Conservation (phyloP, 768 basidiomycete species). For the Boletus huronensis region DNA sequence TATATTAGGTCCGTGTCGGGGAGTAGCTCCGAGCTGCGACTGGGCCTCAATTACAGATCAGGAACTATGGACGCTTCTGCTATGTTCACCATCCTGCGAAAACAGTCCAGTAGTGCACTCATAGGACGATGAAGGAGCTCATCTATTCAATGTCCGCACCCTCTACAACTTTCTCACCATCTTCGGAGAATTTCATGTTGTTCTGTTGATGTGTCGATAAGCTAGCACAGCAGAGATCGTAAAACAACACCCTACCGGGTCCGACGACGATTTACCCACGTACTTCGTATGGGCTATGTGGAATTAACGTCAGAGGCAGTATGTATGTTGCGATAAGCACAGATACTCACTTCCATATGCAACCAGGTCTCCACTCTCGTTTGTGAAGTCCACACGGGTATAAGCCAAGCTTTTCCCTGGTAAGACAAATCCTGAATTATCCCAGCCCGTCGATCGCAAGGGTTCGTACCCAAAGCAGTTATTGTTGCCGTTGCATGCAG, state of each 20-base stretch:
- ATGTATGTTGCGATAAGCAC: too few relatives aligned
- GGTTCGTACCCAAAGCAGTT: conserved; percentile 59
- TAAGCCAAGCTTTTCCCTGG: conserved; percentile 77
- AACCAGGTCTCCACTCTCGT: conserved; percentile 60
- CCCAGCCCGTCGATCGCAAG: neutral
- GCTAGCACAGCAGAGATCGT: neutral
- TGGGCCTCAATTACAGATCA: neutral
- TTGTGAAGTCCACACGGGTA: conserved; percentile 75
- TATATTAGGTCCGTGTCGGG: neutral
- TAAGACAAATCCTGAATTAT: neutral
- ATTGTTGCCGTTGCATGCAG: conserved; percentile 62
- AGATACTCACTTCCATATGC: conserved; percentile 72
- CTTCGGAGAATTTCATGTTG: conserved; percentile 74
- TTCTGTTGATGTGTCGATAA: conserved; percentile 39
- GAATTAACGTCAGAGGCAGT: neutral
- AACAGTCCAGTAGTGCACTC: neutral
- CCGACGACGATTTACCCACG: conserved; percentile 60
- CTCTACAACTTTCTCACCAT: conserved; percentile 69
- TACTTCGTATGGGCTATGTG: conserved; percentile 79
- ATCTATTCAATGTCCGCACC: conserved; percentile 33
- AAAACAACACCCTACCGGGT: conserved; percentile 32
- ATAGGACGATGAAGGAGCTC: neutral
- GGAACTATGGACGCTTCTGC: neutral
- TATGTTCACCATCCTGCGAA: neutral
- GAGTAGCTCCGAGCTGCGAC: too few relatives aligned